Evolutionary conservation across 2,329 filamentous ascomycete genomes (phyloP).

Genomic region (Alternaria consortialis): DNA sequence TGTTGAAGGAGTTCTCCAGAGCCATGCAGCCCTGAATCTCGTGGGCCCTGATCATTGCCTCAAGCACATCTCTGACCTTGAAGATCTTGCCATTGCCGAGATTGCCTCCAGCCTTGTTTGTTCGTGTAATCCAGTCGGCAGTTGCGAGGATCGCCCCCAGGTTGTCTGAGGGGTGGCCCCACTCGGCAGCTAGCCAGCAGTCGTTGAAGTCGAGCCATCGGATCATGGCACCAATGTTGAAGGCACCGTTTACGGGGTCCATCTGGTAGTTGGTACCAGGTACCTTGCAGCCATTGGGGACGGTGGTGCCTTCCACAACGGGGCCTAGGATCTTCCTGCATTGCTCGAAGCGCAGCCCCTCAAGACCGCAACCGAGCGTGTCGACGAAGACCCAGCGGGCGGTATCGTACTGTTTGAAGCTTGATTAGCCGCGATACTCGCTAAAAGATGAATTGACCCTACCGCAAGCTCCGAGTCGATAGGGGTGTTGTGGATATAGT

Average conservation of each 20-base stretch:
- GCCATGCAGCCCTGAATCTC: constrained; percentile 98
- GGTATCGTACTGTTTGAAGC: constrained; percentile 77
- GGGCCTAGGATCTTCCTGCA: constrained; percentile 95
- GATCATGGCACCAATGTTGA: constrained; percentile 99
- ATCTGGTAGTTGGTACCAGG: constrained; percentile 93
- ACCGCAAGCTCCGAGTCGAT: constrained; percentile 93
- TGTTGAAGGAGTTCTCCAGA: constrained; percentile 98
- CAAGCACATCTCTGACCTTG: constrained; percentile 88
- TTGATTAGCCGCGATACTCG: constrained; percentile 24
- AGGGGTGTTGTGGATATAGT: constrained; percentile 91
- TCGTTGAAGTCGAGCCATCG: constrained; percentile 99
- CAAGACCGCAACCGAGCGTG: constrained; percentile 94
- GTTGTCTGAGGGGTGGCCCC: constrained; percentile 99
- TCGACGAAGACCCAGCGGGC: constrained; percentile 97
- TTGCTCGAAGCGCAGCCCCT: constrained; percentile 94
- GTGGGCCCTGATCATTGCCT: constrained; percentile 99
- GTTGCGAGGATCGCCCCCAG: constrained; percentile 95
- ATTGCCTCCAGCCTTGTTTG: constrained; percentile 85
- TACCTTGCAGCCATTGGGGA: constrained; percentile 91
- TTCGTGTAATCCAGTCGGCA: constrained; percentile 96
- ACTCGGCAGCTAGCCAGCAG: constrained; percentile 98
- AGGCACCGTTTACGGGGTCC: constrained; percentile 93
- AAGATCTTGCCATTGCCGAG: constrained; percentile 78
- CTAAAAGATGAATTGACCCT: constrained; percentile 53
- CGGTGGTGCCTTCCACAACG: constrained; percentile 85